Percentiles rank a stretch among this genome's conserved stretches.
phyloP scores from a whole-genome alignment of 2,329 filamentous ascomycete genomes.

The Alternaria brassicae region DNA sequence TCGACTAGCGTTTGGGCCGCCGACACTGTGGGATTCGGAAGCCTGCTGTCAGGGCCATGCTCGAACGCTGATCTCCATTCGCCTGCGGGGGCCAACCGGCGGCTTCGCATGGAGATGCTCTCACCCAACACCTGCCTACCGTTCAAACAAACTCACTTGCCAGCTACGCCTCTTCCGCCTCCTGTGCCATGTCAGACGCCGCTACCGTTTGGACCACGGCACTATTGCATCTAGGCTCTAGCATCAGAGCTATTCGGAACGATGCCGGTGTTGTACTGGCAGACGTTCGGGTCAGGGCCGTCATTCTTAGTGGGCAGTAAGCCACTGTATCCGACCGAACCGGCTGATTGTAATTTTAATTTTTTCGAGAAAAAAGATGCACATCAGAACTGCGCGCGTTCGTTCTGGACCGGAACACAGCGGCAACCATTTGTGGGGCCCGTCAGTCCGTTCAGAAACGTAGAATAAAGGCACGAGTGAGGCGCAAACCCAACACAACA shows the following conservation, averaged over 20 bases:
- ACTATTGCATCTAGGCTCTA: constrained; percentile 1
- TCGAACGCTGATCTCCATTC: constrained; percentile 7
- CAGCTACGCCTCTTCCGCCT: constrained; percentile 3
- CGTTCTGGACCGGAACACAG: constrained; percentile 1
- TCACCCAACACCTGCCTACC: not conserved
- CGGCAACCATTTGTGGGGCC: constrained; percentile 1
- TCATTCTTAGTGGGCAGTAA: not conserved
- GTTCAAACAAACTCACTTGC: not conserved
- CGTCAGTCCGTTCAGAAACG: not conserved
- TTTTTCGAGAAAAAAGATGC: not conserved
- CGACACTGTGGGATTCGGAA: constrained; percentile 14
- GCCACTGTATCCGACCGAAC: not conserved
- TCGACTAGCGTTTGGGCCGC: constrained; percentile 32
- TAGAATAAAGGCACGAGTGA: constrained; percentile 1
- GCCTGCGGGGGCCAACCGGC: not conserved
- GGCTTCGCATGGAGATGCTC: not conserved
- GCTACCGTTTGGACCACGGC: not conserved
- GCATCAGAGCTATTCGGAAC: not conserved
- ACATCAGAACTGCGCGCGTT: constrained; percentile 2
- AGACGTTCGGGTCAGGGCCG: constrained; percentile 1
- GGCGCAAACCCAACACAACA: not conserved
- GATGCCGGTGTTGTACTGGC: constrained; percentile 1
- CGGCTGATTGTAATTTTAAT: too few species aligned
- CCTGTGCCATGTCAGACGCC: constrained; percentile 8
- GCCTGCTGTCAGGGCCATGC: constrained; percentile 11